Conservation (phyloP, 257 asterid species). For the Scutellaria baicalensis region DNA sequence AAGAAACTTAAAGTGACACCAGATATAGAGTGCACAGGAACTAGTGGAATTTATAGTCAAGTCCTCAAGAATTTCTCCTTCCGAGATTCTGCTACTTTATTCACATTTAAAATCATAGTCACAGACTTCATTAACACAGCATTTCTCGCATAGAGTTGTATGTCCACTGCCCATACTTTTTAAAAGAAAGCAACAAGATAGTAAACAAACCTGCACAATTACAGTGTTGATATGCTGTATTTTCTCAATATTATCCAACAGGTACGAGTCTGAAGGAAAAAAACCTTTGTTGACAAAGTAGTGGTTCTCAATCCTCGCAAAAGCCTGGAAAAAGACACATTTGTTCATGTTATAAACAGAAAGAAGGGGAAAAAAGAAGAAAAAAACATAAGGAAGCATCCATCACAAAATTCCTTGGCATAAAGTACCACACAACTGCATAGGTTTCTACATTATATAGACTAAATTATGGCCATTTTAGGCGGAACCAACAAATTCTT, state of each 20-base stretch:
- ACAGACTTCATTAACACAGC: neutral
- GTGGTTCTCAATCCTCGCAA: slow-evolving; percentile 98
- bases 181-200: neutral
- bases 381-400: neutral
- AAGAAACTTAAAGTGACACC: no score
- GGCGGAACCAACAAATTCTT: no score
- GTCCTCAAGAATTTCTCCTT: neutral
- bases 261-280: slow-evolving; percentile 64
- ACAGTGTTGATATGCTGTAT: slow-evolving; percentile 72
- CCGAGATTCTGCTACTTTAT: neutral
- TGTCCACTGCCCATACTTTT: neutral
- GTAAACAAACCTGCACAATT: slow-evolving; percentile 75
- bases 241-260: slow-evolving; percentile 84
- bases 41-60: neutral
- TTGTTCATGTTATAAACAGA: neutral
- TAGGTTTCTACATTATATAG: neutral
- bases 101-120: neutral
- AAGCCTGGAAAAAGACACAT: slow-evolving; percentile 54
- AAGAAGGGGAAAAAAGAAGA: neutral
- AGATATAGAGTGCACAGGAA: no score
- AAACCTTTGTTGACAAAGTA: slow-evolving; percentile 92
- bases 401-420: no score
- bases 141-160: neutral
- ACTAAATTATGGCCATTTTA: no score
- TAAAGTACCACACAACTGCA: neutral